phyloP scores from a whole-genome alignment of 352 stramenopile genomes.

The Globisporangium uncinulatum region DNA sequence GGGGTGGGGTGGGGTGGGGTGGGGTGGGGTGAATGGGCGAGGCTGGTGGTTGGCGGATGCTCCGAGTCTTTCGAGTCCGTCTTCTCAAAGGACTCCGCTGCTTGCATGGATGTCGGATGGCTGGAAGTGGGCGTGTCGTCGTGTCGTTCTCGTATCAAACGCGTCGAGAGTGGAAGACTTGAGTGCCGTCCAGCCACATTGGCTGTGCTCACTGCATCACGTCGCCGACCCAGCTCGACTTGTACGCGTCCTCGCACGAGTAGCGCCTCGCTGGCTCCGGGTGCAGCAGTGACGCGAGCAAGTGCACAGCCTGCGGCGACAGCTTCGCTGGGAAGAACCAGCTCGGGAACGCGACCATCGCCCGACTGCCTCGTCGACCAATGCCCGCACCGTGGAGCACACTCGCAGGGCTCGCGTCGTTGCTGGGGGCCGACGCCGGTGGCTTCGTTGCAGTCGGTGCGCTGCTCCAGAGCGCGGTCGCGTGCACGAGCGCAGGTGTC shows the following conservation, averaged over 20 bases:
- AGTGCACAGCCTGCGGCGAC: conserved; percentile 48
- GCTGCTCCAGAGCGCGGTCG: conserved; percentile 11
- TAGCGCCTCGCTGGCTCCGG: conserved; percentile 73
- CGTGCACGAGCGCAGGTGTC: conserved; percentile 6
- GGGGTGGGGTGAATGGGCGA: too few species aligned
- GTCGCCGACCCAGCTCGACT: conserved; percentile 61
- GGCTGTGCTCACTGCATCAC: conserved; percentile 17
- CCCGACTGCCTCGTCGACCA: conserved; percentile 27
- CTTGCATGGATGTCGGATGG: too few species aligned
- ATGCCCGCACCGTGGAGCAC: conserved; percentile 14
- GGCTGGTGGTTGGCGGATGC: too few species aligned
- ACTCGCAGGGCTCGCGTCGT: conserved; percentile 8
- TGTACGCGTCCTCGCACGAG: conserved; percentile 80
- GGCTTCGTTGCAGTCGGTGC: conserved; percentile 8
- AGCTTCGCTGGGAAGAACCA: conserved; percentile 85
- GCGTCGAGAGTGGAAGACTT: too few species aligned
- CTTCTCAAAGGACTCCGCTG: too few species aligned
- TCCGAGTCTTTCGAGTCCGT: too few species aligned
- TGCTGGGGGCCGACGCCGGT: conserved; percentile 6
- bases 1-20: too few species aligned
- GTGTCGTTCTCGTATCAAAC: too few species aligned
- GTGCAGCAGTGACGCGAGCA: conserved; percentile 80
- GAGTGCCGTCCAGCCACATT: conserved; percentile 2
- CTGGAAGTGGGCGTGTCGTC: too few species aligned
- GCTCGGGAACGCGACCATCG: conserved; percentile 54